phyloP scores from a whole-genome alignment of 306 rosid genomes.

The Lathyrus aphaca region DNA sequence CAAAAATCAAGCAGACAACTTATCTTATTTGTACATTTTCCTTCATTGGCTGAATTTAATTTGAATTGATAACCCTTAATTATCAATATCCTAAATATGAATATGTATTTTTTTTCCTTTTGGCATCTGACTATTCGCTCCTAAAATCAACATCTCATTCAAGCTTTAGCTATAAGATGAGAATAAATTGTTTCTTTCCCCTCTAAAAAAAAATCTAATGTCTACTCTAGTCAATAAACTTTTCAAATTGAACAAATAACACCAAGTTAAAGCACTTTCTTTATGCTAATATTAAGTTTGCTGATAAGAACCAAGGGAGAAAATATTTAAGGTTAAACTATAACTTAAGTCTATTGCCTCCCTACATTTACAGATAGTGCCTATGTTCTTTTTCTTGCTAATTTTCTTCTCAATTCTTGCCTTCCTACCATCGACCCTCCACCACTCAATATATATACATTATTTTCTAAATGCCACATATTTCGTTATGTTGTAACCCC shows the following conservation, averaged over 20 bases:
- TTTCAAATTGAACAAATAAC: neutral
- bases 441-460: too few relatives aligned
- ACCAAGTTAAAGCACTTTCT: neutral
- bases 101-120: neutral
- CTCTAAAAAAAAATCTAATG: neutral
- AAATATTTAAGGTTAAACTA: neutral
- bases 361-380: neutral
- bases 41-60: neutral
- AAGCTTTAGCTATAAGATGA: conserved; percentile 11
- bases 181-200: neutral
- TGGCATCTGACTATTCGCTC: neutral
- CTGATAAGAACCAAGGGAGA: neutral
- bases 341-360: neutral
- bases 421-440: neutral
- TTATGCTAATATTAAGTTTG: neutral
- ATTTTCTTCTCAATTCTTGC: neutral
- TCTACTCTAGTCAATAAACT: neutral
- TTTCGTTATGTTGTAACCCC: neutral
- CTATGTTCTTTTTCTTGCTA: neutral
- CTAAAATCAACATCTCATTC: neutral
- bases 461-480: neutral
- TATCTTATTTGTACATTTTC: conserved; percentile 7
- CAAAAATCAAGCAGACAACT: conserved; percentile 7
- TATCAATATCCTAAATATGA: neutral
- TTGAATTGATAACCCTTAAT: neutral